Evolutionary conservation across 2,329 filamentous ascomycete species (phyloP), one percentile per base, ranked within the genome.

Genomic region (Colletotrichum eremochloae): DNA sequence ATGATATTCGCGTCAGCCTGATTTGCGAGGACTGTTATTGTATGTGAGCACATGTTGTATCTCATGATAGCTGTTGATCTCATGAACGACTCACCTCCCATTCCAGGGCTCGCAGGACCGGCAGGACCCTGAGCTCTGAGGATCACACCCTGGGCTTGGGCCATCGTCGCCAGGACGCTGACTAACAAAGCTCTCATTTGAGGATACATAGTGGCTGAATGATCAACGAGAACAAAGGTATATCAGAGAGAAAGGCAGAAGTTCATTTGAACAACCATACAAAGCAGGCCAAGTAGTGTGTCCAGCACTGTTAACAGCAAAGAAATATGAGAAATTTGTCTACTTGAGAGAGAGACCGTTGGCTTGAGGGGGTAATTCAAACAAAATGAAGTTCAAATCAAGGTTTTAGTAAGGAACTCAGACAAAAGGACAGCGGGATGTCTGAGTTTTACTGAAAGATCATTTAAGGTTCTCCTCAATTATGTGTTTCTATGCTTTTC

Each of bases 1-100:
- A 92, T 92, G 77, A 91, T 86, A 66, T 89, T 91, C 7, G 89
- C 84, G 68, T 92, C 90, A 73, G 89, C 87, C 76, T 92, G 89
- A 83, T 90, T 92, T 20, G 89, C 14, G 90, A 88, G 84, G 73
- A 91, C 85, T 86, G 55, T 1, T 92, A 29, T 89, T 89, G 77
- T 85, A 88, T 89, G 68, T 83, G 82, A 38, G 88, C 33, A 14
- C 1, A 24, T 24, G 24, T 75, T 84, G 61, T 79, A 80, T 48
- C 84, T 79, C 74, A 88, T 84, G 73, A 91, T 84, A 85, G 68
- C 11, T 15, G 40, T 46, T 15, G 31, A 36, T 38, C 42, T 63
- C 5, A 6, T 15, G 11, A 40, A 50, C 18, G 11, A 50, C 74
- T 62, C 76, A 85, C 85, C 84, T 77, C 84, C 80, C 75, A 87